Conservation (phyloP, 257 asterid genomes). For the Nicotiana otophora region DNA sequence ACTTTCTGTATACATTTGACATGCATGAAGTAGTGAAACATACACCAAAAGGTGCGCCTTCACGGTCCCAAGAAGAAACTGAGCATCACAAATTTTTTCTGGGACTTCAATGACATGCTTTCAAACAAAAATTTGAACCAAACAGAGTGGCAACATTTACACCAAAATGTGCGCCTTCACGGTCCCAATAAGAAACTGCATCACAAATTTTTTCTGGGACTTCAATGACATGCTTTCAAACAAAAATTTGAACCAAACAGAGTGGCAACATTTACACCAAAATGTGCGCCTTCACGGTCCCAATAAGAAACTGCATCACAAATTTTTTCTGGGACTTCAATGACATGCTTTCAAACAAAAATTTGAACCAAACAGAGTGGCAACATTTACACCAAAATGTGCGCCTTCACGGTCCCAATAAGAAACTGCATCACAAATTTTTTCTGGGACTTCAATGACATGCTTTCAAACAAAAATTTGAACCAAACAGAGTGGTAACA, state of each 20-base stretch:
- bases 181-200: background rate
- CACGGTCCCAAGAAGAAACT: background rate
- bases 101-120: background rate
- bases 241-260: background rate
- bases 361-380: background rate
- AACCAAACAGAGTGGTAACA: background rate
- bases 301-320: background rate
- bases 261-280: too few relatives aligned
- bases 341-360: background rate
- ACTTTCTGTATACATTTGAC: conserved; percentile 4
- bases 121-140: background rate
- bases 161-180: background rate
- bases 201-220: background rate
- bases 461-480: background rate
- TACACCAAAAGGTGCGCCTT: background rate
- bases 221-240: background rate
- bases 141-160: too few relatives aligned
- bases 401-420: background rate
- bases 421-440: background rate
- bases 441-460: background rate
- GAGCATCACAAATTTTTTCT: background rate
- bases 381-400: background rate
- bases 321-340: background rate
- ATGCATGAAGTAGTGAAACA: background rate
- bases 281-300: background rate